Evolutionary conservation across 2,329 filamentous ascomycete genomes (phyloP), one percentile per base, ranked within the genome.

Genomic region (Diaporthe sp.): DNA sequence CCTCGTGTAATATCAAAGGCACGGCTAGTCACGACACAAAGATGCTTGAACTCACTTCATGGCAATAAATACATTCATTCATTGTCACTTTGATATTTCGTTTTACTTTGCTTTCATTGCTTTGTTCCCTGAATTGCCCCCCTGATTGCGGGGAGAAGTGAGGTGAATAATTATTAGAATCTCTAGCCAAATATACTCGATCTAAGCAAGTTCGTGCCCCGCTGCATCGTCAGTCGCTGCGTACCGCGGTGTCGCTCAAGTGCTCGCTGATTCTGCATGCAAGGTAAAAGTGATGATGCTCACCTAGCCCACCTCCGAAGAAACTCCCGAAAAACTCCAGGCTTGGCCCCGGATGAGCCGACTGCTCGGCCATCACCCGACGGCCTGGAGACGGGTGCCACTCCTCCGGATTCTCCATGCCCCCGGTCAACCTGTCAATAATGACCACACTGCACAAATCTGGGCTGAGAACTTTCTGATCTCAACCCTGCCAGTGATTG

Each of bases 241-340:
- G 3, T 7, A 15, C 4, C 7, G 22, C 8, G 13, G 17, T 7
- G 4, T 70, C 49, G 65, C 49, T 37, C 49, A 12, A 70, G 65
- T 70, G 34, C 51, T 70, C 47, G 65, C 65, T 70, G 47, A 70
- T 70, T 70, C 22, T 42, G 15, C 22, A 28, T 31, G 49, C 49
- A 25, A 4, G 31, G 34, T 25, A 12, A 70, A 70, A 42, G 58
- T 55, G 37, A 17, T 42, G n/a, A 42, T 53, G 7, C 17, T 55
- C 47, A 28, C 15, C 15, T 15, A 42, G 22, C 51, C 65, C 65
- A 34, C 49, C 65, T 70, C 65, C 65, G 65, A 70, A 70, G 65
- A 55, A 55, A 70, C 65, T 70, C 65, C 65, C 25, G 49, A 70
- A 17, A 70, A 70, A 55, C 65, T 55, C 65, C 65, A 55, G n/a